A percentile compares a stretch with the other conserved stretches of the same genome.
Evolutionary conservation across 768 basidiomycete genomes (phyloP).

Genomic region (Erythrobasidium yunnanense): DNA sequence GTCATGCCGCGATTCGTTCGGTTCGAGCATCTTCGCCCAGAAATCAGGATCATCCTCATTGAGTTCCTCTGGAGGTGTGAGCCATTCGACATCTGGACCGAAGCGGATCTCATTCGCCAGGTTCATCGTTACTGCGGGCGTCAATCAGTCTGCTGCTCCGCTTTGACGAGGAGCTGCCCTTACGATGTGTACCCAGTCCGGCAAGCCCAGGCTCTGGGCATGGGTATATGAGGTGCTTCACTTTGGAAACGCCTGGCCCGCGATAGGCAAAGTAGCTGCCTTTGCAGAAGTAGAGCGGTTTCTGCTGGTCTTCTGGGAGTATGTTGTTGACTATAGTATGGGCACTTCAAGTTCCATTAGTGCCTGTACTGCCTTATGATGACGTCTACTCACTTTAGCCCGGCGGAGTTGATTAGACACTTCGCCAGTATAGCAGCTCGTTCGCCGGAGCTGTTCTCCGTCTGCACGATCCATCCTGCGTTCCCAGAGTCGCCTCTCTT

Average conservation of each 20-base stretch:
- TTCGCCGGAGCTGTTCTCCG: conserved; percentile 48
- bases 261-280: conserved; percentile 82
- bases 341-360: conserved; percentile 28
- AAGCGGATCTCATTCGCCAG: conserved; percentile 73
- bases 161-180: conserved; percentile 18
- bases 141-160: background rate
- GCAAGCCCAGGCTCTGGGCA: conserved; percentile 61
- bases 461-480: conserved; percentile 81
- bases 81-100: conserved; percentile 86
- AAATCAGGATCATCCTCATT: conserved; percentile 54
- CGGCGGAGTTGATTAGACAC: conserved; percentile 71
- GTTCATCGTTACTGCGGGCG: conserved; percentile 48
- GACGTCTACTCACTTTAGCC: conserved; percentile 54
- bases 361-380: conserved; percentile 35
- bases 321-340: conserved; percentile 36
- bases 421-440: conserved; percentile 59
- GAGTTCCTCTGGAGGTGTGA: conserved; percentile 47
- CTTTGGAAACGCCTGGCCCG: conserved; percentile 58
- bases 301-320: conserved; percentile 25
- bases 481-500: conserved; percentile 42
- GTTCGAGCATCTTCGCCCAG: conserved; percentile 59
- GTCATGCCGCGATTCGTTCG: conserved; percentile 51
- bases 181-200: conserved; percentile 82
- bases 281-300: conserved; percentile 58
- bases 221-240: conserved; percentile 79